Percentiles rank a stretch among this genome's conserved stretches.
phyloP scores from a whole-genome alignment of 106 monocot genomes.

The Narthecium ossifragum region DNA sequence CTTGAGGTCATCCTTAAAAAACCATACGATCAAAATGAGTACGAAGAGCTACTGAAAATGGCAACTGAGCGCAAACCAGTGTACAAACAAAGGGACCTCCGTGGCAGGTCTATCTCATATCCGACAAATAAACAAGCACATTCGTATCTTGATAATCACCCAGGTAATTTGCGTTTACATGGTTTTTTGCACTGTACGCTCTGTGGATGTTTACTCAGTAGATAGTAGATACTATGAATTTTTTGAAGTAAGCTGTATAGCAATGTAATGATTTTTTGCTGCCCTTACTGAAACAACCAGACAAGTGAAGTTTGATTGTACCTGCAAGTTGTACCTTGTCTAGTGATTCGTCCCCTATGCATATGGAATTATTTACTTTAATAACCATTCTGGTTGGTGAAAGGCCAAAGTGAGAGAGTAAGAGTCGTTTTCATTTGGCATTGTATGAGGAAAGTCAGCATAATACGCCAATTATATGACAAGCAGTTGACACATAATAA shows the following conservation, averaged over 20 bases:
- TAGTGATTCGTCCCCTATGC: too few species aligned
- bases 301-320: not conserved
- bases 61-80: constrained; percentile 41
- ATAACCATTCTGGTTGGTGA: too few species aligned
- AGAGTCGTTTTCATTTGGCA: too few species aligned
- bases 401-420: too few species aligned
- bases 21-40: constrained; percentile 53
- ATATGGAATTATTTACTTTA: too few species aligned
- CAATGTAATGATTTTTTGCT: too few species aligned
- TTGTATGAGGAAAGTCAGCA: too few species aligned
- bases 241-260: too few species aligned
- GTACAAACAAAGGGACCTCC: constrained; percentile 33
- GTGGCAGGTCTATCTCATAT: constrained; percentile 38
- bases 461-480: too few species aligned
- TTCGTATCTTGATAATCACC: constrained; percentile 65
- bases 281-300: not conserved
- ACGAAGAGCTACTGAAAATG: constrained; percentile 33
- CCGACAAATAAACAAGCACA: constrained; percentile 25
- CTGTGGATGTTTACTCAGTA: not conserved
- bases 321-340: not conserved
- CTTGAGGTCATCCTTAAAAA: constrained; percentile 25
- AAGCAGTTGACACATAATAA: too few species aligned
- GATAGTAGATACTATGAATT: not conserved
- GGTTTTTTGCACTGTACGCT: not conserved
- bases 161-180: constrained; percentile 23